Percentiles rank a stretch among this genome's conserved stretches.
These are phyloP conservation scores for Sechiopsis laciniata DNA, from an alignment of 306 rosid species.

Conservation along the genomic window DNA sequence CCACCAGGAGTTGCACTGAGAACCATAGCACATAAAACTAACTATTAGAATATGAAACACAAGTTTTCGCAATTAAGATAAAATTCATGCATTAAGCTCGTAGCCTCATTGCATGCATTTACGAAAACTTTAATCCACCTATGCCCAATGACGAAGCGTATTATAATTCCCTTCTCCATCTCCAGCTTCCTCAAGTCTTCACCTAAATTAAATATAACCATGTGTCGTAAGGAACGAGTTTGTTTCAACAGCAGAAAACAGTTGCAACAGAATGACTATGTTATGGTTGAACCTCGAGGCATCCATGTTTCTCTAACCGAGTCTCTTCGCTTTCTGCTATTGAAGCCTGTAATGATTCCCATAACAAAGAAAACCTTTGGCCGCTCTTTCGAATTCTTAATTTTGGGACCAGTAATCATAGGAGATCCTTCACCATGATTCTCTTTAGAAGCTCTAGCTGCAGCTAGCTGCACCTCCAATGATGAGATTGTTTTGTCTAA, in stretches of 20 bases:
- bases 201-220: conserved; percentile 27
- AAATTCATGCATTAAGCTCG: too few relatives aligned
- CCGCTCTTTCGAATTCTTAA: conserved; percentile 32
- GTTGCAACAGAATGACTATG: not conserved
- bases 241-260: conserved; percentile 12
- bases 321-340: conserved; percentile 57
- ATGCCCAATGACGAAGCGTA: conserved; percentile 55
- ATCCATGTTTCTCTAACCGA: conserved; percentile 61
- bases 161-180: conserved; percentile 49
- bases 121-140: conserved; percentile 29
- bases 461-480: conserved; percentile 54
- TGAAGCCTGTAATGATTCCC: conserved; percentile 59
- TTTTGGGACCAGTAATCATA: conserved; percentile 24
- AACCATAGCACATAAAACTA: conserved; percentile 17
- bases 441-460: conserved; percentile 46
- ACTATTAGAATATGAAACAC: conserved; percentile 6
- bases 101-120: not conserved
- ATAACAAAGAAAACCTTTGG: conserved; percentile 53
- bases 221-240: not conserved
- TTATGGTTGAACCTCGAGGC: conserved; percentile 39
- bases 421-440: conserved; percentile 38
- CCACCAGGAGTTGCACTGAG: conserved; percentile 49
- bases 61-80: not conserved
- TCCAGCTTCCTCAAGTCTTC: conserved; percentile 40
- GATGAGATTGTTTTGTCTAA: conserved; percentile 52